phyloP scores from a whole-genome alignment of 805 yeast genomes.

The Pichia cephalocereana region DNA sequence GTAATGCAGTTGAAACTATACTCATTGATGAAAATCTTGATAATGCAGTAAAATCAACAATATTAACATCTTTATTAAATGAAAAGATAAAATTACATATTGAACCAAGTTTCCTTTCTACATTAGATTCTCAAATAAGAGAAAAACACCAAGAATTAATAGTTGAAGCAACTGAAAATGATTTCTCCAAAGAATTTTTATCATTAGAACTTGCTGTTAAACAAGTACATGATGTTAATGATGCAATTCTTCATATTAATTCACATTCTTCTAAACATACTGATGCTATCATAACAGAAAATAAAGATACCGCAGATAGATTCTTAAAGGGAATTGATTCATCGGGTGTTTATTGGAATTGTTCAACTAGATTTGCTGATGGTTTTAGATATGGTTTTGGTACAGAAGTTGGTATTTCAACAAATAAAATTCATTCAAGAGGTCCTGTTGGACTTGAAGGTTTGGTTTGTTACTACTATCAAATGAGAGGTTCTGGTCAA shows the following conservation, averaged over 20 bases:
- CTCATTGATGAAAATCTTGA: slow-evolving; percentile 44
- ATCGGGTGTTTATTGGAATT: slow-evolving; percentile 97
- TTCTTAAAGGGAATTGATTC: slow-evolving; percentile 86
- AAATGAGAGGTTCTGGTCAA: slow-evolving; percentile 87
- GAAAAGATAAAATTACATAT: slow-evolving; percentile 71
- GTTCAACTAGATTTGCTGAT: slow-evolving; percentile 95
- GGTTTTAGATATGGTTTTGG: slow-evolving; percentile 99
- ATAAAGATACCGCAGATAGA: slow-evolving; percentile 57
- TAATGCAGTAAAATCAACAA: slow-evolving; percentile 11
- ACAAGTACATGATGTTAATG: slow-evolving; percentile 46
- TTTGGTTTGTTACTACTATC: slow-evolving; percentile 89
- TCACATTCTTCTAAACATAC: slow-evolving; percentile 93
- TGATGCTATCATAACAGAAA: slow-evolving; percentile 79
- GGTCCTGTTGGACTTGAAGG: slow-evolving; percentile 99
- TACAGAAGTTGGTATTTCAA: slow-evolving; percentile 95
- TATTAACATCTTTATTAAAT: slow-evolving; percentile 35
- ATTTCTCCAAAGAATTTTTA: slow-evolving; percentile 77
- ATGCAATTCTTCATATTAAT: slow-evolving; percentile 83
- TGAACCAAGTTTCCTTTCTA: slow-evolving; percentile 39
- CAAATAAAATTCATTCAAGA: slow-evolving; percentile 94
- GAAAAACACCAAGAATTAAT: slow-evolving; percentile 17
- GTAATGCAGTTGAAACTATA: slow-evolving; percentile 90
- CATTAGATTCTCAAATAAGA: slow-evolving; percentile 13
- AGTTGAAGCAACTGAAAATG: slow-evolving; percentile 48
- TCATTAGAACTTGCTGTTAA: slow-evolving; percentile 76